phyloP scores from a whole-genome alignment of 805 yeast genomes.

The Spathaspora girioi region DNA sequence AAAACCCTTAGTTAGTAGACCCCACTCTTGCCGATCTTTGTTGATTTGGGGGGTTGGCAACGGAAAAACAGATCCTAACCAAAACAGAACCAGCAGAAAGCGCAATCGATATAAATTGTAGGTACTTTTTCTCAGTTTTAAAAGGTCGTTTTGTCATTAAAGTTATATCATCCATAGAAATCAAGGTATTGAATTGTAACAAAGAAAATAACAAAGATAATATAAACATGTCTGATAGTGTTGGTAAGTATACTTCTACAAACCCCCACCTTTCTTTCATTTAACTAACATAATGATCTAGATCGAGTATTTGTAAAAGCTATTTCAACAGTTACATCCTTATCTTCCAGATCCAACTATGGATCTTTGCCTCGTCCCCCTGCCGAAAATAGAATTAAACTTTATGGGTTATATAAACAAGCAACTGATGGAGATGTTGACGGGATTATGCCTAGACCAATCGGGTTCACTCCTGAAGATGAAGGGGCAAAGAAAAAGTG shows the following conservation, averaged over 20 bases:
- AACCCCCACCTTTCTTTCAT: not conserved
- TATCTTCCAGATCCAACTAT: conserved; percentile 60
- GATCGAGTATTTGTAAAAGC: conserved; percentile 84
- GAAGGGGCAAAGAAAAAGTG: conserved; percentile 70
- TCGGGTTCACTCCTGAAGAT: conserved; percentile 57
- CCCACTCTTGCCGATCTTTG: not conserved
- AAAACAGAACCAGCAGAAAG: not conserved
- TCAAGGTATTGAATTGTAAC: not conserved
- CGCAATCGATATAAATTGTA: not conserved
- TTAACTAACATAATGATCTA: conserved; percentile 10
- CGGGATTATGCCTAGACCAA: conserved; percentile 63
- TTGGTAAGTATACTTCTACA: conserved; percentile 6
- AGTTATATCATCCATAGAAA: not conserved
- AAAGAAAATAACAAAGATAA: not conserved
- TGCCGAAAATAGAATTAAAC: conserved; percentile 57
- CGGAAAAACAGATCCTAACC: not conserved
- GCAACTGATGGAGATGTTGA: conserved; percentile 85
- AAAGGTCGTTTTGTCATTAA: not conserved
- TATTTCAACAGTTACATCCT: conserved; percentile 69
- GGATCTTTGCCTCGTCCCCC: conserved; percentile 76
- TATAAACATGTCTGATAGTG: conserved; percentile 7
- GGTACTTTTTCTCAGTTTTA: not conserved
- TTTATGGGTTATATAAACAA: conserved; percentile 84
- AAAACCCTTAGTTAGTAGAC: not conserved
- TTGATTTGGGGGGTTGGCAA: not conserved